Evolutionary conservation across 2,329 filamentous ascomycete genomes (phyloP).

Genomic region (Phialemonium atrogriseum): DNA sequence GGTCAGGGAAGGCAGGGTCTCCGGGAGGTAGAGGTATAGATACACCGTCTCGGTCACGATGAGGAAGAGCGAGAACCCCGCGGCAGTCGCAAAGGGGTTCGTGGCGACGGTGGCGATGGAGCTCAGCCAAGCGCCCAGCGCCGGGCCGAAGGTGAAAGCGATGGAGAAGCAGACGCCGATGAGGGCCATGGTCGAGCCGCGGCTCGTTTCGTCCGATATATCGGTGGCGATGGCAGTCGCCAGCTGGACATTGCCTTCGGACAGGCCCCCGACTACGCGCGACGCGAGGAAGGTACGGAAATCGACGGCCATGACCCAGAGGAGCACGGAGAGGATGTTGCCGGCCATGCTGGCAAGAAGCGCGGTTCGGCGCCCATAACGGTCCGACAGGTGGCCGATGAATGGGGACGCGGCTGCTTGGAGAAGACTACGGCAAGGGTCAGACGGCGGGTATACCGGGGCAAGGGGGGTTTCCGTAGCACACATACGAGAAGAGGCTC

Average conservation of each 20-base stretch:
- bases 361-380: constrained; percentile 77
- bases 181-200: constrained; percentile 89
- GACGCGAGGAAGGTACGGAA: constrained; percentile 96
- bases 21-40: constrained; percentile 74
- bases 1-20: constrained; percentile 64
- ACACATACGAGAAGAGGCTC: constrained; percentile 72
- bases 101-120: constrained; percentile 68
- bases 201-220: constrained; percentile 76
- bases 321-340: constrained; percentile 84
- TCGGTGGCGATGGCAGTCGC: constrained; percentile 95
- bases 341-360: constrained; percentile 87
- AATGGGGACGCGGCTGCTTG: constrained; percentile 89
- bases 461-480: too few species aligned
- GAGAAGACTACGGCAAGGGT: too few species aligned
- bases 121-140: constrained; percentile 79
- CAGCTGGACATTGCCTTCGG: constrained; percentile 94
- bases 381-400: constrained; percentile 83
- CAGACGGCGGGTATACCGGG: too few species aligned
- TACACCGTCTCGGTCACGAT: constrained; percentile 85
- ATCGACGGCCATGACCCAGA: constrained; percentile 90
- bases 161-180: constrained; percentile 96
- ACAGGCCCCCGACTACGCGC: constrained; percentile 82
- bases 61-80: constrained; percentile 75
- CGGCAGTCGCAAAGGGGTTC: constrained; percentile 91
- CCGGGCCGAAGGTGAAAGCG: constrained; percentile 93